Conservation (phyloP, 352 stramenopile species). For the Plasmopara viticola region DNA sequence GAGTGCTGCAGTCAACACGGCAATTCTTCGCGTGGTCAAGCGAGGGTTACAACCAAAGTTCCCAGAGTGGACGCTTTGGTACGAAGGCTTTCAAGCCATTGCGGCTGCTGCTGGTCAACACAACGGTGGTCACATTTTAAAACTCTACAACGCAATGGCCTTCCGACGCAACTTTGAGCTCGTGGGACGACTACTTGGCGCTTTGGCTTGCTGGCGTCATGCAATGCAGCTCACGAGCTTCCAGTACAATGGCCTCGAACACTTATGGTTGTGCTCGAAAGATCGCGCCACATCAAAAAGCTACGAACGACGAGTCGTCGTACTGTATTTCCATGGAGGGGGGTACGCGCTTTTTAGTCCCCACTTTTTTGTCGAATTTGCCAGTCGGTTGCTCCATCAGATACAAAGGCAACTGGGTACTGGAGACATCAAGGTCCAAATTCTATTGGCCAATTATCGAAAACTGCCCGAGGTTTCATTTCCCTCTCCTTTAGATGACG, state of each 20-base stretch:
- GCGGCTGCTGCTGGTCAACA: constrained; percentile 19
- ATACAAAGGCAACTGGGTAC: constrained; percentile 17
- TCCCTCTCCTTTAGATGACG: constrained; percentile 41
- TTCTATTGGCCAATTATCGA: constrained; percentile 67
- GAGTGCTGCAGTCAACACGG: constrained; percentile 10
- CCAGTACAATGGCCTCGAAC: constrained; percentile 34
- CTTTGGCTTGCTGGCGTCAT: constrained; percentile 26
- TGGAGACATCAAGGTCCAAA: constrained; percentile 24
- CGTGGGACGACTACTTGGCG: constrained; percentile 27
- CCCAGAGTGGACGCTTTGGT: constrained; percentile 34
- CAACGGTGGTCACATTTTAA: constrained; percentile 31
- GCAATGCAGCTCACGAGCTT: constrained; percentile 25
- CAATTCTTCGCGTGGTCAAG: constrained; percentile 18
- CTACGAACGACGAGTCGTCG: constrained; percentile 22
- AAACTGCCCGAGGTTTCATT: constrained; percentile 43
- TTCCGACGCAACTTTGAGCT: constrained; percentile 34
- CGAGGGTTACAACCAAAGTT: constrained; percentile 28
- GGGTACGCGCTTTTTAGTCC: constrained; percentile 49
- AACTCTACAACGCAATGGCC: constrained; percentile 26
- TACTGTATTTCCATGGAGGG: constrained; percentile 59
- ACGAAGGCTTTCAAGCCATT: constrained; percentile 38
- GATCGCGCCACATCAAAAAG: background rate
- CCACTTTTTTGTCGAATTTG: constrained; percentile 48
- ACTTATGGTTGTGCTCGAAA: constrained; percentile 39
- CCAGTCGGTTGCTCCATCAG: constrained; percentile 28